Percentiles rank a stretch among this genome's conserved stretches.
Evolutionary conservation across 1,284 basidiomycete genomes (phyloP).

Genomic region (Exobasidium cylindrosporum): DNA sequence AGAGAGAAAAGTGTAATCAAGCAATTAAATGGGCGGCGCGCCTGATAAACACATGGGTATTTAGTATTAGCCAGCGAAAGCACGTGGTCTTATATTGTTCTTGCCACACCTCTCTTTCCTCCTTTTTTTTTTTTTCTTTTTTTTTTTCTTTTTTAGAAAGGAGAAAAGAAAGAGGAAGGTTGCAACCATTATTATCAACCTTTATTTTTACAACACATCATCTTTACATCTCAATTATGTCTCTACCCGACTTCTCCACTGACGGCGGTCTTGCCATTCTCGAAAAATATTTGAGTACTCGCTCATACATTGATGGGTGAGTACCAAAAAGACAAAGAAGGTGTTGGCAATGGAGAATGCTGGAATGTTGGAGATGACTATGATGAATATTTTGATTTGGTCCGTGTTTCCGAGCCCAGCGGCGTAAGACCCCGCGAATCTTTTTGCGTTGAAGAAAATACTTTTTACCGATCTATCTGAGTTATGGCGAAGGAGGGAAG

Average conservation of each 20-base stretch:
- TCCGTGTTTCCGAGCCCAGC: conserved; percentile 57
- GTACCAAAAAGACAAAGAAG: conserved; percentile 18
- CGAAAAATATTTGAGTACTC: conserved; percentile 44
- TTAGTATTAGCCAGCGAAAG: too few relatives aligned
- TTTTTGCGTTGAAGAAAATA: conserved; percentile 54
- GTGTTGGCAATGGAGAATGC: background rate
- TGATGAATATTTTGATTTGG: conserved; percentile 54
- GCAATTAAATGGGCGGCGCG: too few relatives aligned
- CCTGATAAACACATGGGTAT: too few relatives aligned
- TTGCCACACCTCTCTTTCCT: too few relatives aligned
- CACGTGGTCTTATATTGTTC: too few relatives aligned
- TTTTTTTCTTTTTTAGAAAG: too few relatives aligned
- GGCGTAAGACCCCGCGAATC: conserved; percentile 56
- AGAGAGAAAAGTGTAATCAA: too few relatives aligned
- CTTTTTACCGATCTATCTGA: conserved; percentile 52
- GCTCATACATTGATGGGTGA: conserved; percentile 55
- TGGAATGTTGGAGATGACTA: conserved; percentile 7
- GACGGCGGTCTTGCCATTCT: conserved; percentile 44
- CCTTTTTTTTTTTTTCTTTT: too few relatives aligned
- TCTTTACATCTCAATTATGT: background rate
- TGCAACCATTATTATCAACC: background rate
- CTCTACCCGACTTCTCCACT: conserved; percentile 52
- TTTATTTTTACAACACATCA: background rate
- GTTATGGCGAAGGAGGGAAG: conserved; percentile 5
- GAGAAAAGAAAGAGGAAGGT: too few relatives aligned